Evolutionary conservation across 352 stramenopile genomes (phyloP).

Genomic region (Phytophthora hybrid): DNA sequence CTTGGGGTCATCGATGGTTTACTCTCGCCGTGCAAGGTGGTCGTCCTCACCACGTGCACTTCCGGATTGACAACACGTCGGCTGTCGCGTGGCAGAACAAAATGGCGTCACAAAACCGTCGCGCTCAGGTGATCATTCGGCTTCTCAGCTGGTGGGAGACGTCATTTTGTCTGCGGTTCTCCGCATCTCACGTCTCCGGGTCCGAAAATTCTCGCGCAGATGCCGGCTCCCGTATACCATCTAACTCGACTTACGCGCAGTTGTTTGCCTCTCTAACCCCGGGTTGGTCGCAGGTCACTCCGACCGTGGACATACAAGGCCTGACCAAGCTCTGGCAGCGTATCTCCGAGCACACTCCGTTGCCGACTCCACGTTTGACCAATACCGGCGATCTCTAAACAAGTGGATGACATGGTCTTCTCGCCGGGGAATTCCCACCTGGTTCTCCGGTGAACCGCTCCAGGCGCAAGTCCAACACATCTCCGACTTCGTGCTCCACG

Average conservation of each 20-base stretch:
- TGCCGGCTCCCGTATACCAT: slow-evolving; percentile 5
- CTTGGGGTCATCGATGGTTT: slow-evolving; percentile 13
- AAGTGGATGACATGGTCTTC: slow-evolving; percentile 1
- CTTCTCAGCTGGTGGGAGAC: slow-evolving; percentile 10
- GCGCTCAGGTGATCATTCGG: slow-evolving; percentile 8
- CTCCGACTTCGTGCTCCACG: slow-evolving; percentile 15
- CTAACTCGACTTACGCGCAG: neutral
- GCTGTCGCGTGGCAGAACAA: slow-evolving; percentile 17
- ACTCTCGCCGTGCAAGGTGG: too few species aligned
- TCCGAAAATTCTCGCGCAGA: slow-evolving; percentile 6
- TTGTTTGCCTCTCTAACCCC: slow-evolving; percentile 13
- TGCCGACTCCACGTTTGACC: slow-evolving; percentile 3
- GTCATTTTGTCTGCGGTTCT: slow-evolving; percentile 11
- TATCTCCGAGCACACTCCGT: slow-evolving; percentile 25
- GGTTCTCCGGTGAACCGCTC: neutral
- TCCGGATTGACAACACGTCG: slow-evolving; percentile 26
- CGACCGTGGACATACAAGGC: neutral
- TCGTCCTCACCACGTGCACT: slow-evolving; percentile 17
- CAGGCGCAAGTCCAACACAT: neutral
- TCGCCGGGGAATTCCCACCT: neutral
- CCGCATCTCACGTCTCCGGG: slow-evolving; percentile 5
- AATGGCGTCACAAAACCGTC: slow-evolving; percentile 10
- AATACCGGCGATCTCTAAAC: neutral
- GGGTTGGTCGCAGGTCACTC: slow-evolving; percentile 12
- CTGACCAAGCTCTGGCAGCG: slow-evolving; percentile 13